Evolutionary conservation across 768 basidiomycete genomes (phyloP).

Genomic region (Naematelia encephala): DNA sequence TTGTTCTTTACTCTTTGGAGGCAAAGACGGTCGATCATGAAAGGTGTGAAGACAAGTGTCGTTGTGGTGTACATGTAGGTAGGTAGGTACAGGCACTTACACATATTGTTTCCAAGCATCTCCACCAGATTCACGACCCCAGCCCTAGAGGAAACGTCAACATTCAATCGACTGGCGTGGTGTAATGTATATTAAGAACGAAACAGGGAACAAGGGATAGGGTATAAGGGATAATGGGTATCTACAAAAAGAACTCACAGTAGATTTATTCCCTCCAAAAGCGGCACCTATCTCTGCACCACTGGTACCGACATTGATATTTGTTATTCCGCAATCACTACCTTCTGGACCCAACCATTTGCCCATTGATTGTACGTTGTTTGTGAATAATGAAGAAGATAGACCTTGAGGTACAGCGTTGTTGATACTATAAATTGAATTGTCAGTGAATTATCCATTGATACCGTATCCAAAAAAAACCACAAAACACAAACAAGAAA

Average conservation of each 20-base stretch:
- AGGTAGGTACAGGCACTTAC: slow-evolving; percentile 29
- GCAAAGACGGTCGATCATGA: too few species aligned
- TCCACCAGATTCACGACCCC: slow-evolving; percentile 92
- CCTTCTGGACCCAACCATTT: slow-evolving; percentile 89
- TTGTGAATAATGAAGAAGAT: slow-evolving; percentile 68
- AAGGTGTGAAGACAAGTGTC: too few species aligned
- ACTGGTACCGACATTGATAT: slow-evolving; percentile 68
- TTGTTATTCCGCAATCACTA: slow-evolving; percentile 87
- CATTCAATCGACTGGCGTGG: slow-evolving; percentile 65
- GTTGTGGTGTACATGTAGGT: too few species aligned
- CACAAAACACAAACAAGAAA: background rate
- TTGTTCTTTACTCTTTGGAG: too few species aligned
- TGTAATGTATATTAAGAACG: too few species aligned
- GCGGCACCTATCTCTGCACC: slow-evolving; percentile 78
- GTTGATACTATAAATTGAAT: slow-evolving; percentile 25
- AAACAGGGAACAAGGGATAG: background rate
- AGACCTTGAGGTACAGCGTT: slow-evolving; percentile 45
- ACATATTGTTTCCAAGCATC: slow-evolving; percentile 99
- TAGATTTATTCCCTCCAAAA: slow-evolving; percentile 87
- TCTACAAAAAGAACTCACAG: slow-evolving; percentile 31
- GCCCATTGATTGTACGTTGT: slow-evolving; percentile 74
- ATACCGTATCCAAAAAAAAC: background rate
- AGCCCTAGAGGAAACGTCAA: slow-evolving; percentile 64
- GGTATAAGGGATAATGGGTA: slow-evolving; percentile 6
- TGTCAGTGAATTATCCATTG: background rate